phyloP scores from a whole-genome alignment of 768 basidiomycete species.

The Zangia roseola region DNA sequence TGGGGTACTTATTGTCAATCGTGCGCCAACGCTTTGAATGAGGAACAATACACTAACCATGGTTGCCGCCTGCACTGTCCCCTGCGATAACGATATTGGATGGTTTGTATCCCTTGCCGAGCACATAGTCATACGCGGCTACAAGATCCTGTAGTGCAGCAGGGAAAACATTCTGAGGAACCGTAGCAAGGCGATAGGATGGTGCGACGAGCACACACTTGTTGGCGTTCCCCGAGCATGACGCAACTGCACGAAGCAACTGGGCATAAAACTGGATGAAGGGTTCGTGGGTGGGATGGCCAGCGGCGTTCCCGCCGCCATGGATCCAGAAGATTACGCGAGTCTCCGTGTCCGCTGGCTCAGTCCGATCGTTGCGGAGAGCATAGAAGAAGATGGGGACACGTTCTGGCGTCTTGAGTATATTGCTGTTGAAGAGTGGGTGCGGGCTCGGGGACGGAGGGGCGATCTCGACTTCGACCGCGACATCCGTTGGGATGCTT shows the following conservation, averaged over 20 bases:
- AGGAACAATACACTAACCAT: neutral
- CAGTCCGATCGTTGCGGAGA: neutral
- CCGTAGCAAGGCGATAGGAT: slow-evolving; percentile 15
- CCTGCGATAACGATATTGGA: slow-evolving; percentile 12
- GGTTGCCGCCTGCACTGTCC: slow-evolving; percentile 19
- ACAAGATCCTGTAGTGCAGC: slow-evolving; percentile 13
- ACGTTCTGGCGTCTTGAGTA: neutral
- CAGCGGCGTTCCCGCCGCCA: slow-evolving; percentile 3
- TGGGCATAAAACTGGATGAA: slow-evolving; percentile 4
- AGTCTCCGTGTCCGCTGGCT: neutral
- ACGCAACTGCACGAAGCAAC: neutral
- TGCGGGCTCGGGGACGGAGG: neutral
- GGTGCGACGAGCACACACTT: slow-evolving; percentile 6
- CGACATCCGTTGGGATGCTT: slow-evolving; percentile 12
- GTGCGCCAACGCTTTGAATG: neutral
- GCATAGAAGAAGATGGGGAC: slow-evolving; percentile 6
- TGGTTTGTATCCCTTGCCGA: slow-evolving; percentile 11
- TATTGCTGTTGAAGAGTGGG: neutral
- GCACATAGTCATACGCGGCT: slow-evolving; percentile 14
- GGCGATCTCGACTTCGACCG: slow-evolving; percentile 11
- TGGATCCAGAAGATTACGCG: slow-evolving; percentile 3
- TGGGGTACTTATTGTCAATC: too few relatives aligned
- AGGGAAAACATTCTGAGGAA: slow-evolving; percentile 14
- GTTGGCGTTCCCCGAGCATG: neutral
- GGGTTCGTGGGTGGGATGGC: neutral